phyloP scores from a whole-genome alignment of 1,284 basidiomycete species.

The Pseudomicrostroma phylloplanum region DNA sequence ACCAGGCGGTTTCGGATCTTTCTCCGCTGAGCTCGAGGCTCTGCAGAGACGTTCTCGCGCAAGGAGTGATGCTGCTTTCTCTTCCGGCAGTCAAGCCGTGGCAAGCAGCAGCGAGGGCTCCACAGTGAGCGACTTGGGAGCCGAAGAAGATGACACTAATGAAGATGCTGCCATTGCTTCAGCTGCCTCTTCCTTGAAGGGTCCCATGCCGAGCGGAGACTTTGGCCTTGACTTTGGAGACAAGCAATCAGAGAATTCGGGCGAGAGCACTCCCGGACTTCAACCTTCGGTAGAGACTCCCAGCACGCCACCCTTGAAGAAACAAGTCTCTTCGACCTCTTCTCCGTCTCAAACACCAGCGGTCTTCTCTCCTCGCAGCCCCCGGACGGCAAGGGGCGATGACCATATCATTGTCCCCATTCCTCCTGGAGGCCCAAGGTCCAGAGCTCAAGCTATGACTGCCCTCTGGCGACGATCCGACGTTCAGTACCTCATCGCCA shows the following conservation, averaged over 20 bases:
- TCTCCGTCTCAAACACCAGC: neutral
- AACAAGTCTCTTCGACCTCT: slow-evolving; percentile 2
- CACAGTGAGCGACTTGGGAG: neutral
- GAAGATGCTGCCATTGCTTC: neutral
- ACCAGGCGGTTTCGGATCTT: slow-evolving; percentile 4
- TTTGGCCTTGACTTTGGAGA: slow-evolving; percentile 8
- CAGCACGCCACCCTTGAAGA: neutral
- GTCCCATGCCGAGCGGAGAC: neutral
- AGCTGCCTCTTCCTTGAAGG: neutral
- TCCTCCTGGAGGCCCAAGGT: neutral
- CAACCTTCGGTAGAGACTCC: neutral
- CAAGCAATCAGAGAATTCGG: neutral
- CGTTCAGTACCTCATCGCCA: neutral
- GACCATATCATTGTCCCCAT: slow-evolving; percentile 5
- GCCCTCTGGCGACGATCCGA: neutral
- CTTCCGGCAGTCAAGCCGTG: neutral
- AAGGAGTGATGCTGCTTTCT: slow-evolving; percentile 1
- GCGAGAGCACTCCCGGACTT: neutral
- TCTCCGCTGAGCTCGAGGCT: neutral
- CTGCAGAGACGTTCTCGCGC: neutral
- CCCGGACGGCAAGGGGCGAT: neutral
- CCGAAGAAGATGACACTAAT: neutral
- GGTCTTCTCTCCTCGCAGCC: neutral
- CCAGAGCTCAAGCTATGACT: neutral
- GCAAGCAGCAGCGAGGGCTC: neutral